Percentiles rank a stretch among this genome's conserved stretches.
Conservation (phyloP, 495 filamentous ascomycete genomes). For the Trypethelium eluteriae region DNA sequence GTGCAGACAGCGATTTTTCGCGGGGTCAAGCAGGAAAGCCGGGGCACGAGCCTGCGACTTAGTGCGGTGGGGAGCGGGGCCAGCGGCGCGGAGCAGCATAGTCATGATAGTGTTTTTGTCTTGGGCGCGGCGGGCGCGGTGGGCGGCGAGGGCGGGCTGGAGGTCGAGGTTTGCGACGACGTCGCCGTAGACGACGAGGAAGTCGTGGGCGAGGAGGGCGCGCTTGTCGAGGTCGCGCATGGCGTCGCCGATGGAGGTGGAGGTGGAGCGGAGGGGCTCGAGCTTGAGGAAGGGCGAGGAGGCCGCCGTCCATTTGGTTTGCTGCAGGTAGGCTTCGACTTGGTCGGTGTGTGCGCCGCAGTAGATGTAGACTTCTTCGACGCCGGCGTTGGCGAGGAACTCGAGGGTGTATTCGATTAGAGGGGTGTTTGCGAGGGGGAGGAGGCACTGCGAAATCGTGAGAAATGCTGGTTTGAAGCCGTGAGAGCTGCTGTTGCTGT, state of each 20-base stretch:
- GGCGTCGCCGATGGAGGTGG: slow-evolving; percentile 85
- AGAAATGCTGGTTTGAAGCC: slow-evolving; percentile 16
- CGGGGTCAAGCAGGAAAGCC: slow-evolving; percentile 78
- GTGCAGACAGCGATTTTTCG: slow-evolving; percentile 74
- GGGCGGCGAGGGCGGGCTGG: slow-evolving; percentile 65
- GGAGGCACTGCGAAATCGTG: slow-evolving; percentile 60
- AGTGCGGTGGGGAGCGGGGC: slow-evolving; percentile 57
- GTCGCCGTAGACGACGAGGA: slow-evolving; percentile 87
- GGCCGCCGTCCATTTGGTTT: slow-evolving; percentile 58
- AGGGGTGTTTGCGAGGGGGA: slow-evolving; percentile 87
- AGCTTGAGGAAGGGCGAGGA: slow-evolving; percentile 80
- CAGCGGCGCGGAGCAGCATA: slow-evolving; percentile 76
- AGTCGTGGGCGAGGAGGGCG: slow-evolving; percentile 78
- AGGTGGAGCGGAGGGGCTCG: slow-evolving; percentile 77
- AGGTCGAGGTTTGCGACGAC: slow-evolving; percentile 86
- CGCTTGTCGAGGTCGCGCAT: slow-evolving; percentile 90
- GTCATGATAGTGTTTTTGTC: slow-evolving; percentile 99
- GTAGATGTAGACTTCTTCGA: slow-evolving; percentile 87
- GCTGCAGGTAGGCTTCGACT: slow-evolving; percentile 72
- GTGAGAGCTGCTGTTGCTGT: slow-evolving; percentile 8
- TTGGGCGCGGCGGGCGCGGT: slow-evolving; percentile 69
- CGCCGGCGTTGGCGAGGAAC: slow-evolving; percentile 87
- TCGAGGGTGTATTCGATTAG: slow-evolving; percentile 97
- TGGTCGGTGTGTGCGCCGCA: slow-evolving; percentile 83
- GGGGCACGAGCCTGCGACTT: slow-evolving; percentile 66